A percentile compares a stretch with the other conserved stretches of the same genome.
Conservation (phyloP, 352 stramenopile genomes). For the Pythium utonaiense region DNA sequence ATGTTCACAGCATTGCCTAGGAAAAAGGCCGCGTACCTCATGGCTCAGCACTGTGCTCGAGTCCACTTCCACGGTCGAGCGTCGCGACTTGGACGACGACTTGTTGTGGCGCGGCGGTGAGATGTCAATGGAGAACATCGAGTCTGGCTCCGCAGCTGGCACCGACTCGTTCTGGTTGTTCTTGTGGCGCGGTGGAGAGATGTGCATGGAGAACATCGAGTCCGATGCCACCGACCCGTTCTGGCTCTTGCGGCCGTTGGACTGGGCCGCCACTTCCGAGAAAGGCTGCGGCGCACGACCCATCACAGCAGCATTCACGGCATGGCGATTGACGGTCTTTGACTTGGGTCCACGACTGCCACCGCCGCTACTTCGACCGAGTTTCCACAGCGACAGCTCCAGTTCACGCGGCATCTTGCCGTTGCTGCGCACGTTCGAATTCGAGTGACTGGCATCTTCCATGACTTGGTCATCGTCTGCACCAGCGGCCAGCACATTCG, state of each 20-base stretch:
- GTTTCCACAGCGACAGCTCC: slow-evolving; percentile 19
- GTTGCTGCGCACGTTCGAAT: background rate
- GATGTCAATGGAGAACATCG: slow-evolving; percentile 23
- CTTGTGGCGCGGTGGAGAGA: slow-evolving; percentile 20
- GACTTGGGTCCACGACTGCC: slow-evolving; percentile 8
- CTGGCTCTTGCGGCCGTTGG: background rate
- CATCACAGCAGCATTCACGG: slow-evolving; percentile 13
- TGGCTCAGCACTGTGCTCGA: background rate
- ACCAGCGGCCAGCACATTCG: slow-evolving; percentile 11
- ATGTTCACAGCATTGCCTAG: too few relatives aligned
- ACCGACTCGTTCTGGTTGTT: slow-evolving; percentile 11
- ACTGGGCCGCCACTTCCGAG: background rate
- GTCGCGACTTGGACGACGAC: slow-evolving; percentile 4
- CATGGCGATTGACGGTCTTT: slow-evolving; percentile 12
- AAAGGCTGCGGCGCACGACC: background rate
- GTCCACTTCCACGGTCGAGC: slow-evolving; percentile 11
- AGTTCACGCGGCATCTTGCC: slow-evolving; percentile 19
- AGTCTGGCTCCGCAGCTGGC: background rate
- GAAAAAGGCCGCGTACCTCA: slow-evolving; percentile 12
- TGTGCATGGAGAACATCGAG: slow-evolving; percentile 21
- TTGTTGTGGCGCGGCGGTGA: slow-evolving; percentile 19
- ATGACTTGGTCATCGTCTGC: slow-evolving; percentile 18
- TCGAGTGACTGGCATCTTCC: slow-evolving; percentile 6
- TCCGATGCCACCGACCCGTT: background rate
- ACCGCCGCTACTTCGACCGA: slow-evolving; percentile 20